phyloP scores from a whole-genome alignment of 129 eudicot species.

The Helianthus annuus region DNA sequence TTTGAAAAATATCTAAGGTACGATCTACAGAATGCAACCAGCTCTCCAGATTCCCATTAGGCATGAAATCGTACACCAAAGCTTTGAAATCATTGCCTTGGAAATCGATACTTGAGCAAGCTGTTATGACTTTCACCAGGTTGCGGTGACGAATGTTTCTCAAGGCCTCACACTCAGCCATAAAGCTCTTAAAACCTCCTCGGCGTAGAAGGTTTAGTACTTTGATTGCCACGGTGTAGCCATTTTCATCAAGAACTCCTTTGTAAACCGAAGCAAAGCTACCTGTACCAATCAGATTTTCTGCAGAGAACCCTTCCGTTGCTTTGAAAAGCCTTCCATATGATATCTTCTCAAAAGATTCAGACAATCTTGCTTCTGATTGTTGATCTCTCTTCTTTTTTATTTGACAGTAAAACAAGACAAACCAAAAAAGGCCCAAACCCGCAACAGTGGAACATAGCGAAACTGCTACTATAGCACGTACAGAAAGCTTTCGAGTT shows the following conservation, averaged over 20 bases:
- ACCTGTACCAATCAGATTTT: constrained; percentile 31
- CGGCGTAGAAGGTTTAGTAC: constrained; percentile 27
- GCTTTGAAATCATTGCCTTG: constrained; percentile 35
- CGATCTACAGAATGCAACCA: constrained; percentile 28
- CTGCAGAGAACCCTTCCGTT: constrained; percentile 35
- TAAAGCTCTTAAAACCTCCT: constrained; percentile 37
- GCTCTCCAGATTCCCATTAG: constrained; percentile 30
- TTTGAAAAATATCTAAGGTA: constrained; percentile 13
- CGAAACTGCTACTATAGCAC: constrained; percentile 13
- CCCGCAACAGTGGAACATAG: not conserved
- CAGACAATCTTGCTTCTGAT: not conserved
- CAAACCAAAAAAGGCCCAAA: not conserved
- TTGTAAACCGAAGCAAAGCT: constrained; percentile 33
- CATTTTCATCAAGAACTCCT: constrained; percentile 29
- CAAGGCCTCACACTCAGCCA: constrained; percentile 30
- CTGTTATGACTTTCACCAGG: constrained; percentile 32
- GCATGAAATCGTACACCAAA: constrained; percentile 29
- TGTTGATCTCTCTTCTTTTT: constrained; percentile 5
- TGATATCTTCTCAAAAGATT: constrained; percentile 33
- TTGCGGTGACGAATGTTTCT: constrained; percentile 36
- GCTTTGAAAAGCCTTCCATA: constrained; percentile 33
- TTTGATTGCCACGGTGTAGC: constrained; percentile 25
- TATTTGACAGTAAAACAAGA: not conserved
- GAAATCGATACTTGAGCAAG: constrained; percentile 36
- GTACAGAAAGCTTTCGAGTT: not conserved